Evolutionary conservation across 257 asterid species (phyloP), one percentile per base, ranked within the genome.

Genomic region (Solanum lignicaule): DNA sequence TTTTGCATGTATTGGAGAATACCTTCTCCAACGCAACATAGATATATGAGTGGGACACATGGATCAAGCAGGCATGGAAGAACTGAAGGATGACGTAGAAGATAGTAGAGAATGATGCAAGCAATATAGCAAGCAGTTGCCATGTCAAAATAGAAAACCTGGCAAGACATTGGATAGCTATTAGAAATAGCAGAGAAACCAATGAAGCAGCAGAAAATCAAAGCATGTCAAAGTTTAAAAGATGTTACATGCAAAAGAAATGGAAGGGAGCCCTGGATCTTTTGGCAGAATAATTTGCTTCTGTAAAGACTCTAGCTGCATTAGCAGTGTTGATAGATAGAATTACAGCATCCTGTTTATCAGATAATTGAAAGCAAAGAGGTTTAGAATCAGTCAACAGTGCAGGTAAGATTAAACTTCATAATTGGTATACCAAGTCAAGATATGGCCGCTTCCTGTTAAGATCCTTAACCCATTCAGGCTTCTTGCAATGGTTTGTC

Each of bases 401-500:
- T 86, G 89, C 73, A 88, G 88, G 88, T 48, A 89, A 62, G 74
- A 81, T 62, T 84, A 88, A 82, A 79, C 39, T 86, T 31, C 43
- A 83, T 76, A 79, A 88, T 48, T 18, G 83, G 89, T 46, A 88
- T 94, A 97, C 99, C 99, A 97, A 86, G 91, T 94, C 94, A 89
- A 92, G 89, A 46, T 35, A 88, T 23, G 93, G 88, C 83, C 88
- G 88, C 87, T 88, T 93, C 90, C 69, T 88, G 90, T 92, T 91
- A 90, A 96, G 98, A 83, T 93, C 92, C 65, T 93, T 90, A 89
- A 92, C 91, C 99, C 99, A 97, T 87, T 89, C 92, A 85, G 99
- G 99, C 89, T 92, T 93, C 92, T 93, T 94, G 93, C 87, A 87
- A 89, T 92, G 90, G 71, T 86, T 87, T 86, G 83, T 83, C 78